Base-by-base conservation (phyloP, 1,139 yeast genomes). In the Hyphopichia khmerensis region DNA sequence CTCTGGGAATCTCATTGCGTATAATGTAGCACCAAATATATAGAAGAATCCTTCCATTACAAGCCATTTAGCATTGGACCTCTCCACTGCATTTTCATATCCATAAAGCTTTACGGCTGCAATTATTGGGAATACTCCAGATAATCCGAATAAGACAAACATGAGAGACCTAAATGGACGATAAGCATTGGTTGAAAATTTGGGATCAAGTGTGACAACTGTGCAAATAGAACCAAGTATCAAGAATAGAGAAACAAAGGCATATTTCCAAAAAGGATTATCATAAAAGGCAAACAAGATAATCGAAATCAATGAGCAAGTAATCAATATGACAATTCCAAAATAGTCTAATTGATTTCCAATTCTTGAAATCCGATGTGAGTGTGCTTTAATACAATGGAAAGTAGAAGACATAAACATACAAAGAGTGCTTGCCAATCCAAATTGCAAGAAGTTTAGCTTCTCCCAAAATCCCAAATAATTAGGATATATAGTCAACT, bases 271-370 rank as follows among this genome's bases (percentile, higher is more conserved):
- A 7, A 17, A 37, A 0, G 74, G 70, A 35, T 63, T 60, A 52
- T 87, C 90, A 48, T 75, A 66, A 43, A 80, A 79, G 1, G 91
- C 84, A 60, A 85, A 88, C 50, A 79, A 72, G 14, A 87, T 69
- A 4, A 89, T 71, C 8, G 95, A 85, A 2, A 84, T 69, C 72
- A 87, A 77, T 0, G 96, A 88, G 29, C 88, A 74, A 1, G 86
- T 80, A 44, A 89, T 88, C 46, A 90, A 68, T 3, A 85, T 71
- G 11, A 89, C 86, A 38, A 90, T 90, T 0, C 97, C 98, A 43
- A 90, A 75, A 55, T 90, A 91, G 60, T 90, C 98, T 44, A 89
- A 70, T 52, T 84, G 87, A 59, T 89, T 88, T 2, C 96, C 96
- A 43, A 82, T 67, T 35, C 69, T 67, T 33, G 85, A 73, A 8